Percentiles rank a stretch among this genome's conserved stretches.
phyloP scores from a whole-genome alignment of 2,329 filamentous ascomycete species.

The Stagonosporopsis vannaccii region DNA sequence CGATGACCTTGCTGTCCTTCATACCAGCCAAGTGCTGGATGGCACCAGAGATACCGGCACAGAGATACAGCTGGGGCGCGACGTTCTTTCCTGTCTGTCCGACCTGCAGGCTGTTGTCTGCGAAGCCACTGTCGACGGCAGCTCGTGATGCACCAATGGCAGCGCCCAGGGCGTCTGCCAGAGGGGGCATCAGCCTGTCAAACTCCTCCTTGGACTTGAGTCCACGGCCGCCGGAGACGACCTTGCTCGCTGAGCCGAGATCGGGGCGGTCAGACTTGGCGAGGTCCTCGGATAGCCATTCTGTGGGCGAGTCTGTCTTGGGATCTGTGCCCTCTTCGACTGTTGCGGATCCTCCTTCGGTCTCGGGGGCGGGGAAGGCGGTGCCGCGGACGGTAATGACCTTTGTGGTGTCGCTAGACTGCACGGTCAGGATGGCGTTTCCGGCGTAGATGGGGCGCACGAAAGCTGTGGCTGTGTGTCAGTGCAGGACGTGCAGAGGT shows the following conservation, averaged over 20 bases:
- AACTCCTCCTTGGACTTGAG: conserved; percentile 99
- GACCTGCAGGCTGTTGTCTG: conserved; percentile 97
- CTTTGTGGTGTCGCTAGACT: conserved; percentile 86
- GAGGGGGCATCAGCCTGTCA: conserved; percentile 86
- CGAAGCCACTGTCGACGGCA: conserved; percentile 95
- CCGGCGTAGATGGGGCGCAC: conserved; percentile 97
- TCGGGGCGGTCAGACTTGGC: conserved; percentile 94
- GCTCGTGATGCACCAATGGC: conserved; percentile 94
- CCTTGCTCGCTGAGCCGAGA: conserved; percentile 83
- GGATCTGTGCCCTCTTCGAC: conserved; percentile 86
- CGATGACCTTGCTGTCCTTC: conserved; percentile 99
- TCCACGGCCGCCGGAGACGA: conserved; percentile 92
- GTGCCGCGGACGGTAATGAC: conserved; percentile 92
- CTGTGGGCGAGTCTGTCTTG: conserved; percentile 73
- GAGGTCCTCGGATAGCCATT: conserved; percentile 95
- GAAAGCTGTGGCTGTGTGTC: conserved; percentile 66
- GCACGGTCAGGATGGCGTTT: conserved; percentile 95
- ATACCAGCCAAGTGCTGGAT: conserved; percentile 99
- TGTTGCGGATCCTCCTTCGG: conserved; percentile 74
- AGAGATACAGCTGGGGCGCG: conserved; percentile 92
- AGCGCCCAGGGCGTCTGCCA: conserved; percentile 92
- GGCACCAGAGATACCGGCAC: conserved; percentile 93
- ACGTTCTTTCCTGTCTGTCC: conserved; percentile 99
- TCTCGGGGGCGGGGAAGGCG: conserved; percentile 79
- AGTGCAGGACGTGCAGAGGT: neutral